Conservation (phyloP, 169 alveolate species). For the Babesia microti region DNA sequence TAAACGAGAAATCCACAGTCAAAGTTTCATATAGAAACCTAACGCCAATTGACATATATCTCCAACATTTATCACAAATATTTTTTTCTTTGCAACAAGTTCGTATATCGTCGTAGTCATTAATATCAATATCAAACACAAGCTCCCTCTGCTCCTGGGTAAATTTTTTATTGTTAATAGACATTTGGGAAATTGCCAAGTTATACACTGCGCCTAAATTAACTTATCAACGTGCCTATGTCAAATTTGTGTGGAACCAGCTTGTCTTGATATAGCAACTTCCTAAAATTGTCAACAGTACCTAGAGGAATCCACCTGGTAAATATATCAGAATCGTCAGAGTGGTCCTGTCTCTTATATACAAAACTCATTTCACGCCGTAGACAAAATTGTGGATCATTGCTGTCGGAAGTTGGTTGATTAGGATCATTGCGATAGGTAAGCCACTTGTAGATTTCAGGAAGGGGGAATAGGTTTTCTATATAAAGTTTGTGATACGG, state of each 20-base stretch:
- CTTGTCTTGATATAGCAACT: constrained; percentile 16
- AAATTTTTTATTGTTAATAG: constrained; percentile 47
- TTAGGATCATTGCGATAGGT: neutral
- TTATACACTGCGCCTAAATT: constrained; percentile 90
- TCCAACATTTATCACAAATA: constrained; percentile 92
- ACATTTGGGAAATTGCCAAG: constrained; percentile 67
- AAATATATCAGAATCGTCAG: constrained; percentile 13
- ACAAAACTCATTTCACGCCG: constrained; percentile 39
- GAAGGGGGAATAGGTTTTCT: constrained; percentile 44
- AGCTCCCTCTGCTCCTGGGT: constrained; percentile 75
- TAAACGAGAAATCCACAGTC: constrained; percentile 87
- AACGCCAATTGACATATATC: constrained; percentile 67
- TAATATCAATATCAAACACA: constrained; percentile 97
- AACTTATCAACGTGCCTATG: constrained; percentile 27
- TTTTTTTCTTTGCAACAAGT: constrained; percentile 93
- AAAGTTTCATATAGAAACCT: constrained; percentile 62
- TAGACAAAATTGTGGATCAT: constrained; percentile 8
- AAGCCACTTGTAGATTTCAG: constrained; percentile 6
- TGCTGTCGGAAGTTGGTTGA: constrained; percentile 4
- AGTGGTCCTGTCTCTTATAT: constrained; percentile 17
- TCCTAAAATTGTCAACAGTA: constrained; percentile 7
- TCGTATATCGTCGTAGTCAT: constrained; percentile 95
- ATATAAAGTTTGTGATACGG: constrained; percentile 15
- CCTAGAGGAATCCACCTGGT: constrained; percentile 27
- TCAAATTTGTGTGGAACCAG: constrained; percentile 43